Evolutionary conservation across 257 asterid genomes (phyloP).

Genomic region (Linaria vulgaris): DNA sequence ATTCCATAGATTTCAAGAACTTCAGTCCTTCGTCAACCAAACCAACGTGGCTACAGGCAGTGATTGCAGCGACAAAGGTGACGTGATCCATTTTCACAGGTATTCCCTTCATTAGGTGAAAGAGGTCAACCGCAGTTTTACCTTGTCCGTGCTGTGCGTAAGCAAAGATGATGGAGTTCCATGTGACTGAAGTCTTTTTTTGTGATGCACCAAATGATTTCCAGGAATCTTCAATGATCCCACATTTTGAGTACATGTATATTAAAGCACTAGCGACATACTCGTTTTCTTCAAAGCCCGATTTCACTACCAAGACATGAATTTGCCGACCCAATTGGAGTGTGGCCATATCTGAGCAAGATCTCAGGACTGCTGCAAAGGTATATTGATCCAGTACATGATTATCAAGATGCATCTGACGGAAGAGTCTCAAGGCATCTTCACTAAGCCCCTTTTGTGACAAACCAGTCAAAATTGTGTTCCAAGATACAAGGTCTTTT

Average conservation of each 20-base stretch:
- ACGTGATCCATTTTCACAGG: conserved; percentile 68
- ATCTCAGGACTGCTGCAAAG: conserved; percentile 65
- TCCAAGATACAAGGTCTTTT: conserved; percentile 78
- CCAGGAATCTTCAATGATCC: conserved; percentile 67
- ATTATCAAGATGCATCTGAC: conserved; percentile 46
- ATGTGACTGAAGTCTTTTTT: conserved; percentile 57
- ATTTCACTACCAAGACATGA: conserved; percentile 61
- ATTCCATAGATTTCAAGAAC: conserved; percentile 60
- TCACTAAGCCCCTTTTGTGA: conserved; percentile 73
- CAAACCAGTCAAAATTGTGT: conserved; percentile 73
- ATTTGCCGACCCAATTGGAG: conserved; percentile 64
- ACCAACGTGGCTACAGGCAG: conserved; percentile 89
- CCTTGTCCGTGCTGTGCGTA: conserved; percentile 94
- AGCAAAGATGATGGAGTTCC: conserved; percentile 85
- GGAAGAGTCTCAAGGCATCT: conserved; percentile 52
- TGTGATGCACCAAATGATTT: conserved; percentile 58
- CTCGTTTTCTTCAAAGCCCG: conserved; percentile 54
- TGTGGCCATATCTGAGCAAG: conserved; percentile 85
- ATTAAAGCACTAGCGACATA: conserved; percentile 71
- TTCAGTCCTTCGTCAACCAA: conserved; percentile 67
- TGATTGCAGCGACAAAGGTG: conserved; percentile 80
- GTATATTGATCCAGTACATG: conserved; percentile 66
- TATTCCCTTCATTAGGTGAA: conserved; percentile 47
- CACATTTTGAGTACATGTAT: conserved; percentile 84
- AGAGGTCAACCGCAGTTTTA: conserved; percentile 58